Evolutionary conservation across 768 basidiomycete species (phyloP).

Genomic region (Lyophyllum decastes): DNA sequence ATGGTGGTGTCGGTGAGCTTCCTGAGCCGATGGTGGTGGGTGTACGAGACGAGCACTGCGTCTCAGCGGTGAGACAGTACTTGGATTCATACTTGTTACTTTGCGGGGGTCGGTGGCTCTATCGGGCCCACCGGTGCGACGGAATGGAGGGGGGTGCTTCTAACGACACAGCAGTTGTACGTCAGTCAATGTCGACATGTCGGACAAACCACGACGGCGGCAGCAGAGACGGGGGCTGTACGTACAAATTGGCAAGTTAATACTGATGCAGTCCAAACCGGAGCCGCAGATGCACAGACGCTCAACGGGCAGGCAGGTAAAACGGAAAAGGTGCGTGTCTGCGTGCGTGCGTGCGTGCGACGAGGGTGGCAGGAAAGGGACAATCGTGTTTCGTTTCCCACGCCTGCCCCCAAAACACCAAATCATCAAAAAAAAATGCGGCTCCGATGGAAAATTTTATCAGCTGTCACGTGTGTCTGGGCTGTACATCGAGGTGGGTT

Average conservation of each 20-base stretch:
- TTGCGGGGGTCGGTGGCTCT: neutral
- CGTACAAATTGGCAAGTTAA: neutral
- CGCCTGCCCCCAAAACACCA: neutral
- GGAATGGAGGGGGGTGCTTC: neutral
- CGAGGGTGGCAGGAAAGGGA: too few relatives aligned
- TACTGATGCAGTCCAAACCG: too few relatives aligned
- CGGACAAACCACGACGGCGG: too few relatives aligned
- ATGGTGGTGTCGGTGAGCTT: neutral
- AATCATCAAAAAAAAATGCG: neutral
- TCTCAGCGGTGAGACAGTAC: neutral
- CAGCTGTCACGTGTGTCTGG: neutral
- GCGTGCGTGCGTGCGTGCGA: too few relatives aligned
- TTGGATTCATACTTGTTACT: too few relatives aligned
- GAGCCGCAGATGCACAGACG: neutral
- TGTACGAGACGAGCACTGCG: constrained; percentile 1
- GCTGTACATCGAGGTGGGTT: neutral
- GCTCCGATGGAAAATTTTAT: neutral
- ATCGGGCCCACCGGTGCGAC: neutral
- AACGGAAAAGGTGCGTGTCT: too few relatives aligned
- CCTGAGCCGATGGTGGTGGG: too few relatives aligned
- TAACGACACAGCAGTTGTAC: too few relatives aligned
- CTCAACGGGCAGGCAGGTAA: neutral
- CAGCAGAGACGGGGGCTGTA: neutral
- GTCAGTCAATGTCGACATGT: too few relatives aligned
- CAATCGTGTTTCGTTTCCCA: neutral